Base-by-base conservation (phyloP, 176 grass and related monocot species). In the Zea luxurians region DNA sequence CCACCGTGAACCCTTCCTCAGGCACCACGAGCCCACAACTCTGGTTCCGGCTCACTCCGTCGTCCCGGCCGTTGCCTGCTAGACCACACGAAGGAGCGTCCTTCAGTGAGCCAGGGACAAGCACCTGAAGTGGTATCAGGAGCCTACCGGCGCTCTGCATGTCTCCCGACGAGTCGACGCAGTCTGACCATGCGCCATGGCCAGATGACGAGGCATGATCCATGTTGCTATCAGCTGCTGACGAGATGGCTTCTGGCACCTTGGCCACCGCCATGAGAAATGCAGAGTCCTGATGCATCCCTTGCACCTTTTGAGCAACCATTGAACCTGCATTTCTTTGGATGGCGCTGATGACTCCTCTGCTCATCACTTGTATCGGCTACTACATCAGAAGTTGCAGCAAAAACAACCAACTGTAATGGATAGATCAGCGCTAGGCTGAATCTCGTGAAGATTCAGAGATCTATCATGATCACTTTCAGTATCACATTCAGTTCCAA, bases 1-100 rank as follows among this genome's bases (percentile, higher is more conserved):
- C 94, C 89, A 37, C 94, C 91, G 37, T 93, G 91, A 58, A 97
- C 94, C 82, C 91, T 88, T 48, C 94, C 68, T 97, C 94, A 4
- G 91, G 89, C 63, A 93, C 64, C 11, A 85, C 87, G 9, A 90
- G 84, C 17, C 75, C 76, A 4, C 83, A 73, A 59, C 77, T 68
- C 78, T 81, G 73, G 35, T 27, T 71, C 50, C 62, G 61, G 61
- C 76, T 83, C 59, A 75, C 85, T 20, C 66, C 81, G n/a, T 72
- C 88, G 20, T 82, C 83, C 47, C 60, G 27, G 27, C 27, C 27
- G 27, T 27, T 27, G 27, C 27, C 27, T 27, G 27, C 27, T 27
- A 27, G 27, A 57, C 48, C 72, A 77, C 64, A 82, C 16, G 61
- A 78, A 60, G 79, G 82, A 84, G 87, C 90, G 15, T 82, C 70